Evolutionary conservation across 306 rosid species (phyloP).

Genomic region (Trifolium subterraneum): DNA sequence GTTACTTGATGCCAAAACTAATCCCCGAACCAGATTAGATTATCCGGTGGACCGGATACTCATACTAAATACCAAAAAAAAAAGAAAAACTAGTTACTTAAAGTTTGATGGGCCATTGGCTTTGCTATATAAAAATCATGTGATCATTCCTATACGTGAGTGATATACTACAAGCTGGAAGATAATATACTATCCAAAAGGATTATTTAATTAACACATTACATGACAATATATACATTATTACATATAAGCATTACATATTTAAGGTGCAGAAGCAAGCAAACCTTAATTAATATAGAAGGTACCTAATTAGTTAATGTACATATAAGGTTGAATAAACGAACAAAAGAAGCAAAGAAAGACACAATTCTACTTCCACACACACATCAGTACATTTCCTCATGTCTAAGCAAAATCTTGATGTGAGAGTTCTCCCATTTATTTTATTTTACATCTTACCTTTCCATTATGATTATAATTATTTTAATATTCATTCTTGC

Average conservation of each 20-base stretch:
- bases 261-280: conserved; percentile 32
- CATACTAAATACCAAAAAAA: too few relatives aligned
- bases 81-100: too few relatives aligned
- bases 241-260: not conserved
- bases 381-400: conserved; percentile 38
- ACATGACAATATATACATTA: not conserved
- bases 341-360: conserved; percentile 11
- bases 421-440: conserved; percentile 48
- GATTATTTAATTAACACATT: too few relatives aligned
- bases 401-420: conserved; percentile 43
- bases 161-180: too few relatives aligned
- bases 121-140: too few relatives aligned
- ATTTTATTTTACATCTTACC: conserved; percentile 40
- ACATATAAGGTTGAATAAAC: conserved; percentile 34
- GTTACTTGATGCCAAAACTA: too few relatives aligned
- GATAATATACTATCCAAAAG: too few relatives aligned
- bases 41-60: too few relatives aligned
- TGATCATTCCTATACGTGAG: too few relatives aligned
- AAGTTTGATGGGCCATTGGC: too few relatives aligned
- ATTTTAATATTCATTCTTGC: conserved; percentile 10
- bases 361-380: conserved; percentile 14
- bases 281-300: conserved; percentile 6
- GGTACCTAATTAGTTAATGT: conserved; percentile 25
- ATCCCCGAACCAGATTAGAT: too few relatives aligned
- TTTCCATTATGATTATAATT: not conserved